These are phyloP conservation scores for Kickxella alabastrina DNA, from an alignment of 192 early-diverging fungal species.

Conservation along the genomic window DNA sequence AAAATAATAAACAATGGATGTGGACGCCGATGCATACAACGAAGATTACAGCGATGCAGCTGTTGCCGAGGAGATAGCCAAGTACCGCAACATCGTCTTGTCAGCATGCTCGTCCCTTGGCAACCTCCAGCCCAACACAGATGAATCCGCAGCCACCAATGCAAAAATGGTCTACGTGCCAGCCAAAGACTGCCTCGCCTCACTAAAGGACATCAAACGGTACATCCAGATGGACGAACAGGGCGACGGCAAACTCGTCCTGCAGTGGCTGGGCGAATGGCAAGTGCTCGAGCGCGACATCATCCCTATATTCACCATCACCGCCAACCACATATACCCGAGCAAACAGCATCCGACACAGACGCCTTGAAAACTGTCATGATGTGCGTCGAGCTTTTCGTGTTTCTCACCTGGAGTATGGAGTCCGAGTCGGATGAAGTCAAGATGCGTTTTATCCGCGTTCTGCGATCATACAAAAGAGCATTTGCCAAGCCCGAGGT, in stretches of 20 bases:
- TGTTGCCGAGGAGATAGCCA: constrained; percentile 25
- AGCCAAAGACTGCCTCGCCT: constrained; percentile 78
- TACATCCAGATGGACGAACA: constrained; percentile 75
- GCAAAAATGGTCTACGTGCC: constrained; percentile 59
- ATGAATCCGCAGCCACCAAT: neutral
- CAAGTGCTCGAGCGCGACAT: constrained; percentile 72
- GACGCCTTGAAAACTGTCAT: constrained; percentile 25
- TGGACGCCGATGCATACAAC: no score
- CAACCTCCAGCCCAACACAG: constrained; percentile 59
- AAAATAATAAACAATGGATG: neutral
- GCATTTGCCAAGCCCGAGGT: constrained; percentile 53
- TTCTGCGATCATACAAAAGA: constrained; percentile 69
- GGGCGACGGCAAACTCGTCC: constrained; percentile 55
- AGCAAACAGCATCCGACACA: constrained; percentile 16
- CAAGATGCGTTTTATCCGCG: constrained; percentile 46
- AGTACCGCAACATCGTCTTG: constrained; percentile 55
- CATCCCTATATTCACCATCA: constrained; percentile 64
- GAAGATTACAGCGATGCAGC: no score
- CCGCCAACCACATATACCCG: constrained; percentile 25
- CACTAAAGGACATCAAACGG: constrained; percentile 84
- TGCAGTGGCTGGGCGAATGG: constrained; percentile 71
- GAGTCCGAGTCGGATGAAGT: constrained; percentile 51
- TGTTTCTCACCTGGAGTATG: constrained; percentile 86
- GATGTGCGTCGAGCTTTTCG: constrained; percentile 73
- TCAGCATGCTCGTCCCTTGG: constrained; percentile 80